Base-by-base conservation (phyloP, 129 eudicot species). In the Dittrichia graveolens region DNA sequence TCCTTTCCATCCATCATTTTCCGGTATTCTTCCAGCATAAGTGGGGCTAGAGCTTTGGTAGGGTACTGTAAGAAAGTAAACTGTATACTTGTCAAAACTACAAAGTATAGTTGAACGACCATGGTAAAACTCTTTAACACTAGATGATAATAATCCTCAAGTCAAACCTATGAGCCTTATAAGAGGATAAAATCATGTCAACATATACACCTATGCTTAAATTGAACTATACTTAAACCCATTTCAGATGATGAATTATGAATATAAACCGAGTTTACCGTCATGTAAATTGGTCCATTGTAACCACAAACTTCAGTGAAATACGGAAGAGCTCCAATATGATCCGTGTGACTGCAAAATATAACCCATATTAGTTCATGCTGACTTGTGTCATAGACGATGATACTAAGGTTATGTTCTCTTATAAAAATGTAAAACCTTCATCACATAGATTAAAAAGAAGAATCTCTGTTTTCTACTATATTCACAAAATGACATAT, bases 301-400 rank as follows among this genome's bases (percentile, higher is more conserved):
- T 87, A 94, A 19, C 98, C 98, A 76, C 98, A 94, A 67, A 94
- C 98, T 86, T 94, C 93, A 77, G 98, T 90, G 53, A 94, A 94
- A 83, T 90, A 94, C 2, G 98, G 97, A 65, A 94, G 89, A 59
- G 98, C 98, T 45, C 98, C 98, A 75, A 90, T 80, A 67, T 94
- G 98, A 78, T 94, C 98, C 91, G 90, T 80, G 86, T 94, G 98
- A 82, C 96, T 89, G 83, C 80, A 82, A 64, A 46, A 72, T 42
- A 13, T 13, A 61, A 57, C 47, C 44, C 61, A 60, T 71, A 46
- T 60, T 70, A 48, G 48, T 63, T 52, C 76, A 48, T 46, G 2
- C 37, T 48, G 24, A 61, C 68, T 50, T 13, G 14, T 10, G 13
- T 61, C 24, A 14, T 16, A 12, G 8, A 53, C 18, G 34, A 53